A percentile compares a stretch with the other conserved stretches of the same genome.
phyloP scores from a whole-genome alignment of 345 rosid genomes.

The Aethionema arabicum region DNA sequence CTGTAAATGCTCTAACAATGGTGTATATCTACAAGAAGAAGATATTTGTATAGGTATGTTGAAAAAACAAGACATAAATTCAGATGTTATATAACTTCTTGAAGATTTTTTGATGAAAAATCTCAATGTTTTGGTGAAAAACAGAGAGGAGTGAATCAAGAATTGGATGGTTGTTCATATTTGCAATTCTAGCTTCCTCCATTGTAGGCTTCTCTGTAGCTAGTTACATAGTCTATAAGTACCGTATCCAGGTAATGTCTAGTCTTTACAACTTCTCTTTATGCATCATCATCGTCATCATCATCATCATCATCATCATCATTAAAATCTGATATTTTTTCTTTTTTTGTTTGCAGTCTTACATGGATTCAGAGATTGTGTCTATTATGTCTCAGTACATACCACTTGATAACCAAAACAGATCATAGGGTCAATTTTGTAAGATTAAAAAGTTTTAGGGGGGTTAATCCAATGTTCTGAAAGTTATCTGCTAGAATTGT shows the following conservation, averaged over 20 bases:
- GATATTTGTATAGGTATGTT: slow-evolving; percentile 81
- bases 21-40: slow-evolving; percentile 60
- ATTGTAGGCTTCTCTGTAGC: slow-evolving; percentile 48
- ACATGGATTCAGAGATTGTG: slow-evolving; percentile 93
- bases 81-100: neutral
- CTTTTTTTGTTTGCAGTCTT: slow-evolving; percentile 52
- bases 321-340: neutral
- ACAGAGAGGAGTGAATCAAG: slow-evolving; percentile 69
- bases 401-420: slow-evolving; percentile 72
- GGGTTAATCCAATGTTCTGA: too few relatives aligned
- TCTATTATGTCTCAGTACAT: slow-evolving; percentile 90
- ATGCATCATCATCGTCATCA: neutral
- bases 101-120: neutral
- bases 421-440: too few relatives aligned
- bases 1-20: slow-evolving; percentile 73
- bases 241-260: slow-evolving; percentile 69
- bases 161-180: slow-evolving; percentile 54
- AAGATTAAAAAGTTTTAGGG: too few relatives aligned
- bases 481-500: too few relatives aligned
- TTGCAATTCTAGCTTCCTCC: slow-evolving; percentile 52
- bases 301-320: neutral
- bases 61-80: neutral
- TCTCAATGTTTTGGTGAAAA: slow-evolving; percentile 36
- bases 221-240: slow-evolving; percentile 79
- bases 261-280: slow-evolving; percentile 14